phyloP scores from a whole-genome alignment of 768 basidiomycete species.

The Amanita muscaria region DNA sequence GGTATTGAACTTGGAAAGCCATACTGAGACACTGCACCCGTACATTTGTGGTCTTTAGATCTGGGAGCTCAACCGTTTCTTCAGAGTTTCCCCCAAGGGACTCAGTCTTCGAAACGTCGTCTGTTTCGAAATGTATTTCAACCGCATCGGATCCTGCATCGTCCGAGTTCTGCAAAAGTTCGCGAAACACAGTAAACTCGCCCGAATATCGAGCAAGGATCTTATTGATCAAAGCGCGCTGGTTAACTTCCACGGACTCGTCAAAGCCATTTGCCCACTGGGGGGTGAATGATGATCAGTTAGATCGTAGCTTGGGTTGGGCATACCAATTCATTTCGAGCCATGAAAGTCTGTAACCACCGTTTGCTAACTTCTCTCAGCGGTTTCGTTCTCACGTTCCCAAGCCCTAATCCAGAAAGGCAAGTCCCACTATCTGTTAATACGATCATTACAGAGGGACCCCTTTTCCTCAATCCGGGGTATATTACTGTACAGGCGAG shows the following conservation, averaged over 20 bases:
- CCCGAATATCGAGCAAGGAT: slow-evolving; percentile 93
- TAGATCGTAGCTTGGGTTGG: neutral
- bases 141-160: slow-evolving; percentile 73
- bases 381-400: too few species aligned
- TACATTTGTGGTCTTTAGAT: slow-evolving; percentile 57
- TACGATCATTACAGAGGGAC: too few species aligned
- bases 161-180: slow-evolving; percentile 93
- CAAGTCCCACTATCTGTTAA: too few species aligned
- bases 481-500: too few species aligned
- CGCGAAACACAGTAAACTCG: slow-evolving; percentile 79
- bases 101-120: slow-evolving; percentile 21
- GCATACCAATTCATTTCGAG: slow-evolving; percentile 22
- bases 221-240: slow-evolving; percentile 94
- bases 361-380: too few species aligned
- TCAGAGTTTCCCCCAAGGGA: slow-evolving; percentile 19
- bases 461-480: too few species aligned
- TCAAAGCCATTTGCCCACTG: slow-evolving; percentile 58
- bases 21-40: too few species aligned
- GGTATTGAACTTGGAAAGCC: neutral
- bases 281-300: neutral
- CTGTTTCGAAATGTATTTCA: slow-evolving; percentile 75
- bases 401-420: too few species aligned
- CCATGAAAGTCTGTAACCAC: slow-evolving; percentile 5
- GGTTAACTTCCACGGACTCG: slow-evolving; percentile 86
- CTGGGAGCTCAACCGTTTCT: slow-evolving; percentile 30